Percentiles rank a stretch among this genome's conserved stretches.
Conservation (phyloP, 768 basidiomycete genomes). For the Psilocybe cyanescens region DNA sequence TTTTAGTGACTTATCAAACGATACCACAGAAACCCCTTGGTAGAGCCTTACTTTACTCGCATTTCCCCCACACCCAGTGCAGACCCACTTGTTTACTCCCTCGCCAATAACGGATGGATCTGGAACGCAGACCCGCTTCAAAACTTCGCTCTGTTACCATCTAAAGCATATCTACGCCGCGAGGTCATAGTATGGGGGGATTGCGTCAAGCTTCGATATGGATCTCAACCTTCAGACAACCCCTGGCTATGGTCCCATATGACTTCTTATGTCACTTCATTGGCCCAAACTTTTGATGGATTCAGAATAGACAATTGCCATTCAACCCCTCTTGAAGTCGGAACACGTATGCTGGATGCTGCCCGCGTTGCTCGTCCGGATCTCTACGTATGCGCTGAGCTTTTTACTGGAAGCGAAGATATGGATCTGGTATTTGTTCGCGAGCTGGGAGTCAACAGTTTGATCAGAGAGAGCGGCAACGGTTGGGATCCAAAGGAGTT, state of each 20-base stretch:
- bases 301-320: constrained; percentile 99
- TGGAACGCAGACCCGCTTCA: constrained; percentile 94
- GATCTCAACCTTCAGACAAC: constrained; percentile 75
- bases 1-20: constrained; percentile 2
- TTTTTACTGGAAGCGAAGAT: constrained; percentile 95
- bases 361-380: constrained; percentile 89
- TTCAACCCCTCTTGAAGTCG: constrained; percentile 96
- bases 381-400: constrained; percentile 95
- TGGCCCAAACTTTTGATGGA: constrained; percentile 88
- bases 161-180: constrained; percentile 93
- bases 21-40: constrained; percentile 69
- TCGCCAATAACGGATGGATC: constrained; percentile 99
- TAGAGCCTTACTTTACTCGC: constrained; percentile 93
- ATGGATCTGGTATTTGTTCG: constrained; percentile 93
- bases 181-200: constrained; percentile 98
- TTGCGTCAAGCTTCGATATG: constrained; percentile 98
- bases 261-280: constrained; percentile 76
- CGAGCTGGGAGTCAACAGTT: constrained; percentile 89
- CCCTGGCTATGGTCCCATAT: constrained; percentile 97
- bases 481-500: constrained; percentile 88
- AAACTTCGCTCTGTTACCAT: constrained; percentile 92
- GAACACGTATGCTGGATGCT: constrained; percentile 91
- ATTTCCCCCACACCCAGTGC: constrained; percentile 47
- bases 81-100: constrained; percentile 65
- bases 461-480: constrained; percentile 96